A percentile compares a stretch with the other conserved stretches of the same genome.
Evolutionary conservation across 441 rosid genomes (phyloP).

Genomic region (Theobroma grandiflorum): DNA sequence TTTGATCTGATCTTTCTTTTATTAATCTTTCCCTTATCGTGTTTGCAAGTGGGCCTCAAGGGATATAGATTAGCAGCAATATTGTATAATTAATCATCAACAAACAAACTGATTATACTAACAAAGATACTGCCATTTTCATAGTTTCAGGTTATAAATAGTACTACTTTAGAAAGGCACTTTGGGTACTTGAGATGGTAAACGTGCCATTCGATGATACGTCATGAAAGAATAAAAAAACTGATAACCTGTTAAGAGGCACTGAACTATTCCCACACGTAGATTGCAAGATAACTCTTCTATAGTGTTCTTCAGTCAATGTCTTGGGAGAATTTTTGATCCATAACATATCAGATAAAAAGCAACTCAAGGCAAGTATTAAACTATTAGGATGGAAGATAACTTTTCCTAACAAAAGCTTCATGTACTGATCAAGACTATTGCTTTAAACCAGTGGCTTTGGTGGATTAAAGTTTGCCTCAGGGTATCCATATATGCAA

Average conservation of each 20-base stretch:
- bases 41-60: constrained; percentile 31
- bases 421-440: neutral
- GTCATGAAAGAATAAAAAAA: constrained; percentile 14
- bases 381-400: neutral
- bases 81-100: neutral
- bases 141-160: neutral
- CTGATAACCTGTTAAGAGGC: constrained; percentile 12
- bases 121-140: constrained; percentile 12
- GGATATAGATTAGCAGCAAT: constrained; percentile 26
- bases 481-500: neutral
- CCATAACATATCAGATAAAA: constrained; percentile 16
- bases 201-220: constrained; percentile 24
- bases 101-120: constrained; percentile 15
- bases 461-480: neutral
- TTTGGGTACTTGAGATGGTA: constrained; percentile 23
- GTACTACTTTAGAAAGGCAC: constrained; percentile 18
- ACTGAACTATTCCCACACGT: constrained; percentile 26
- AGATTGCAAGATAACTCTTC: neutral
- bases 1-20: constrained; percentile 39
- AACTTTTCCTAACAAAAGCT: constrained; percentile 11
- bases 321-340: neutral
- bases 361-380: neutral
- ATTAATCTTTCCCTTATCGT: constrained; percentile 20
- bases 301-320: constrained; percentile 15
- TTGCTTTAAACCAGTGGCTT: neutral